A percentile compares a stretch with the other conserved stretches of the same genome.
Evolutionary conservation across 495 filamentous ascomycete species (phyloP).

Genomic region (Staphylotrichum longicolle): DNA sequence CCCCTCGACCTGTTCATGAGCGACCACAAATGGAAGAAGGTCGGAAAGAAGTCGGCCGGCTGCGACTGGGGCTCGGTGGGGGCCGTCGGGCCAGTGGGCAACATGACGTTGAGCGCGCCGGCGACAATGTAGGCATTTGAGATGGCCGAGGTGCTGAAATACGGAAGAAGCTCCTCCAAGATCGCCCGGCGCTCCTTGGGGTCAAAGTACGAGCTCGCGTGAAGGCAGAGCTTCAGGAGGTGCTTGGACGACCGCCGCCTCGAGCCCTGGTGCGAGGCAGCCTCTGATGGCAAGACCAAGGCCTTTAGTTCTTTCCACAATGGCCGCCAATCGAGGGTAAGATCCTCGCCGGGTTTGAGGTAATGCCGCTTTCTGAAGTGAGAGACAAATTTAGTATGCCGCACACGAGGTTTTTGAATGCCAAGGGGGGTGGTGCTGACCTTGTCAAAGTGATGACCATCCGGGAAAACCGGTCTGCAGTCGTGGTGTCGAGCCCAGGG

Average conservation of each 20-base stretch:
- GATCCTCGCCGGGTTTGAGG: constrained; percentile 79
- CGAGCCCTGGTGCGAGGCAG: constrained; percentile 50
- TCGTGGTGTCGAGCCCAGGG: constrained; percentile 77
- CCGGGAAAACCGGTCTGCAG: constrained; percentile 87
- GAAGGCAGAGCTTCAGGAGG: constrained; percentile 81
- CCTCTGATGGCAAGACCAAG: constrained; percentile 81
- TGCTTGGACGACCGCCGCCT: constrained; percentile 48
- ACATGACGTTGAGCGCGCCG: constrained; percentile 77
- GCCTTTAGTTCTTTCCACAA: constrained; percentile 88
- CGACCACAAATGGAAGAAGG: constrained; percentile 96
- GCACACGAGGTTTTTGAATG: neutral
- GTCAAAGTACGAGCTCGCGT: constrained; percentile 89
- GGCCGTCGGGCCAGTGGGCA: constrained; percentile 80
- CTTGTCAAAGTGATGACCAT: constrained; percentile 95
- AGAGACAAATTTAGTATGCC: constrained; percentile 30
- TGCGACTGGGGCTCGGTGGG: constrained; percentile 66
- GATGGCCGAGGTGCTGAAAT: constrained; percentile 88
- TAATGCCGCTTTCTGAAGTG: constrained; percentile 86
- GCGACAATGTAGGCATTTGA: constrained; percentile 85
- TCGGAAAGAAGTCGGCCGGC: constrained; percentile 80
- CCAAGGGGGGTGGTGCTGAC: constrained; percentile 46
- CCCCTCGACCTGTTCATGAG: constrained; percentile 84
- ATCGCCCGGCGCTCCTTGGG: constrained; percentile 80
- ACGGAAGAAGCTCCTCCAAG: constrained; percentile 93
- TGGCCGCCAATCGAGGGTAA: constrained; percentile 88